phyloP scores from a whole-genome alignment of 495 filamentous ascomycete species.

The Lasiosphaeria miniovina region DNA sequence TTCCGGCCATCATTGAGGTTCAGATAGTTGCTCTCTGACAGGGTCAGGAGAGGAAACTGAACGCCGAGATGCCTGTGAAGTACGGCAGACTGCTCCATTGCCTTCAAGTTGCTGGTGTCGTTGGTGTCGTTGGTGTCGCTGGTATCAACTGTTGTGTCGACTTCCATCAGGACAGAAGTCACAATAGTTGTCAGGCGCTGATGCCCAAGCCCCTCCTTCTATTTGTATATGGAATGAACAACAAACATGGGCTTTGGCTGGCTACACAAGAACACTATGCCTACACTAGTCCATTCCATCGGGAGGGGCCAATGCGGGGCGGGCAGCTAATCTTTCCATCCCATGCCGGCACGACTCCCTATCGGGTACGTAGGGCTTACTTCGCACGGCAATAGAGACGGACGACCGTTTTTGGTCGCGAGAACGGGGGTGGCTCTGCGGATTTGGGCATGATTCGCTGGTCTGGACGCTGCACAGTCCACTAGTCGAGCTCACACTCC shows the following conservation, averaged over 20 bases:
- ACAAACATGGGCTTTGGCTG: background rate
- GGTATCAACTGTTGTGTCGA: slow-evolving; percentile 7
- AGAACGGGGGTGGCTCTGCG: slow-evolving; percentile 24
- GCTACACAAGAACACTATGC: background rate
- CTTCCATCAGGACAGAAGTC: slow-evolving; percentile 15
- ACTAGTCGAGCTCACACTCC: slow-evolving; percentile 20
- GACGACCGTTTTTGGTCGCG: slow-evolving; percentile 17
- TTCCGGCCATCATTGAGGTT: slow-evolving; percentile 56
- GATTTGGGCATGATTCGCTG: slow-evolving; percentile 31
- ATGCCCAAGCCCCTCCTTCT: no score
- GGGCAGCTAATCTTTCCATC: slow-evolving; percentile 4
- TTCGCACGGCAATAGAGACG: slow-evolving; percentile 4
- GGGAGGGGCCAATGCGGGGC: slow-evolving; percentile 14
- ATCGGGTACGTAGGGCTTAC: slow-evolving; percentile 6
- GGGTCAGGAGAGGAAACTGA: slow-evolving; percentile 23
- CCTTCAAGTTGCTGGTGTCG: background rate
- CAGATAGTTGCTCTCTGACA: slow-evolving; percentile 37
- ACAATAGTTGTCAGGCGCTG: background rate
- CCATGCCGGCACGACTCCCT: background rate
- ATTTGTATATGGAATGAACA: background rate
- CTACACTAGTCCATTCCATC: background rate
- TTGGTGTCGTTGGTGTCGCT: background rate
- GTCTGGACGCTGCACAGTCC: slow-evolving; percentile 13
- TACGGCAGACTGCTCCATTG: slow-evolving; percentile 28
- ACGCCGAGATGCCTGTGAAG: slow-evolving; percentile 32